Base-by-base conservation (phyloP, 2,329 filamentous ascomycete genomes). In the Aspergillus sp. region DNA sequence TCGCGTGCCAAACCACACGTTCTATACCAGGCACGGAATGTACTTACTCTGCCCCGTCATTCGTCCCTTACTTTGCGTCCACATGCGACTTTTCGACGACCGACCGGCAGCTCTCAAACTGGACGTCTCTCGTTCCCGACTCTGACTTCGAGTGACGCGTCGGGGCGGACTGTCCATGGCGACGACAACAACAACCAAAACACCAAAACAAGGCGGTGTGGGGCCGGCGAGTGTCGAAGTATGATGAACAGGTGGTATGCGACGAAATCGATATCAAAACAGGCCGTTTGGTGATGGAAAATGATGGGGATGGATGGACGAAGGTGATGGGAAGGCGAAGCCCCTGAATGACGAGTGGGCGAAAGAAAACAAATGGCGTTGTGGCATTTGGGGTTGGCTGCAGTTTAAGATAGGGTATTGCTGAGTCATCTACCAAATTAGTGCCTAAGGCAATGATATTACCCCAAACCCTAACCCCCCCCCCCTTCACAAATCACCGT, bases 131-230 rank as follows among this genome's bases (percentile, higher is more conserved):
- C 66, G 53, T 36, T 75, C 69, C 17, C 66, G 66, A 58, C 73
- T 76, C 48, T 64, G 66, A 49, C 73, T 76, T 49, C 73, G 64
- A 5, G 72, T 73, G 19, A 67, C 57, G 45, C 73, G 62, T 42
- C 56, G 54, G 5, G 50, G 49, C 1, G 55, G 52, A 46, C 53
- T 59, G 31, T 14, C 10, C n/a, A 13, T 20, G 4, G 17, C 45
- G 31, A 29, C 41, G 1, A 32, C 45, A 25, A 53, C 29, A 13
- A 52, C 50, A 31, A 5, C 38, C n/a, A n/a, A n/a, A 23, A 46
- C 43, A 46, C 48, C 52, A 38, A 49, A 45, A 34, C 31, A 17
- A 20, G 36, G 29, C 11, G 42, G 31, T 20, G 16, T 34, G 48
- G 48, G 23, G 32, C 32, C 16, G n/a, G n/a, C n/a, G n/a, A n/a